These are phyloP conservation scores for Spergularia azorica DNA, from an alignment of 179 eudicot species.

Conservation along the genomic window DNA sequence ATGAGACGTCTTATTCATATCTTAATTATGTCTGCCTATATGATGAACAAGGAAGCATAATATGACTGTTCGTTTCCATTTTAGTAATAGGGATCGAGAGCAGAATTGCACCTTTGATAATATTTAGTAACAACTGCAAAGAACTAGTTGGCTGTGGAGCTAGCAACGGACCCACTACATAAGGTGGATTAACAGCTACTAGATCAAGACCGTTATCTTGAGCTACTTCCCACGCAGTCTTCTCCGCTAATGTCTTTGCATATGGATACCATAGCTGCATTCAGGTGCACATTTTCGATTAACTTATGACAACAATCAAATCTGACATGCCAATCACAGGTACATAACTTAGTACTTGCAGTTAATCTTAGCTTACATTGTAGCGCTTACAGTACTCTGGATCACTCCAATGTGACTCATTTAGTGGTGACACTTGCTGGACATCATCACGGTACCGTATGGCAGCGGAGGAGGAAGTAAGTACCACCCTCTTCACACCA, in stretches of 20 bases:
- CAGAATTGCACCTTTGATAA: constrained; percentile 52
- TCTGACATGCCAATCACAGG: too few relatives aligned
- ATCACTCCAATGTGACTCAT: constrained; percentile 94
- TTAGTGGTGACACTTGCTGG: constrained; percentile 57
- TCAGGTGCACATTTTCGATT: not conserved
- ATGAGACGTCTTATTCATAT: too few relatives aligned
- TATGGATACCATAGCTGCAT: constrained; percentile 87
- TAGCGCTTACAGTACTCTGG: constrained; percentile 66
- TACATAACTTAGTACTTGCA: too few relatives aligned
- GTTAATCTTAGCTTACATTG: constrained; percentile 39
- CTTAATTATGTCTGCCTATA: too few relatives aligned
- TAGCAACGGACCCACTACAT: constrained; percentile 75
- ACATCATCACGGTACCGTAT: constrained; percentile 66
- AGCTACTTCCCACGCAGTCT: constrained; percentile 77
- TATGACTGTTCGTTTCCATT: too few relatives aligned
- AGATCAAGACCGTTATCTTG: constrained; percentile 64
- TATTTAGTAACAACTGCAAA: constrained; percentile 39
- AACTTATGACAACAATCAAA: too few relatives aligned
- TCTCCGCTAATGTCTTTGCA: constrained; percentile 79
- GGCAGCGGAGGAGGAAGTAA: constrained; percentile 82
- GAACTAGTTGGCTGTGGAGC: constrained; percentile 88
- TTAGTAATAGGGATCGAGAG: not conserved
- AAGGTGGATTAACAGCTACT: constrained; percentile 83
- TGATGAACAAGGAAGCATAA: too few relatives aligned
- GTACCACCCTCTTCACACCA: constrained; percentile 65